These are phyloP conservation scores for Ogataea hybrid DNA, from an alignment of 1,139 yeast species.

Conservation along the genomic window DNA sequence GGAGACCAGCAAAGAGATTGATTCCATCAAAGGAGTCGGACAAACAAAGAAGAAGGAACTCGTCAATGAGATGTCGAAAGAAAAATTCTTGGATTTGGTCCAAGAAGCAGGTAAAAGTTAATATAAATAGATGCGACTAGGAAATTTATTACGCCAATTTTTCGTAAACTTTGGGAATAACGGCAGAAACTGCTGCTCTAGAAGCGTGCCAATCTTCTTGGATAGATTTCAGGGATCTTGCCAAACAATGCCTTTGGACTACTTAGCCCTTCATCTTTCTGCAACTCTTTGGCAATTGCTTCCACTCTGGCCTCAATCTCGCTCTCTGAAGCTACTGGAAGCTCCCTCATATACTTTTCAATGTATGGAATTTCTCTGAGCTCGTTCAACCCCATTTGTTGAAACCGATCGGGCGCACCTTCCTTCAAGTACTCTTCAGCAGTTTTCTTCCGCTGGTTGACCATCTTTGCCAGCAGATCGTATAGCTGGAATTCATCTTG, in stretches of 20 bases:
- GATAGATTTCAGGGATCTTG: constrained; percentile 46
- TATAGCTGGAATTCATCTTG: constrained; percentile 48
- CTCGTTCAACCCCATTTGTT: constrained; percentile 52
- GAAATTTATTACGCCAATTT: constrained; percentile 14
- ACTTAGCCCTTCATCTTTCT: constrained; percentile 31
- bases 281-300: constrained; percentile 36
- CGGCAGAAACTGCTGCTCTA: constrained; percentile 24
- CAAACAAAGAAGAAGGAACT: constrained; percentile 54
- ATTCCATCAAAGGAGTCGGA: constrained; percentile 33
- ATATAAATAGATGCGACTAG: neutral
- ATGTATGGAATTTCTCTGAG: constrained; percentile 47
- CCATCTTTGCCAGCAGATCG: constrained; percentile 47
- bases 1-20: constrained; percentile 45
- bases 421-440: constrained; percentile 50
- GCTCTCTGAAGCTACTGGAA: constrained; percentile 52
- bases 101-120: constrained; percentile 66
- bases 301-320: constrained; percentile 45
- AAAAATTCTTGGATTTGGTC: constrained; percentile 83
- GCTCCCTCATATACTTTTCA: constrained; percentile 37
- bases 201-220: constrained; percentile 57
- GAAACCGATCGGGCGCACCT: constrained; percentile 45
- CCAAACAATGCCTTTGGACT: constrained; percentile 38
- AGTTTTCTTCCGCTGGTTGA: constrained; percentile 53
- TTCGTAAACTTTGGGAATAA: constrained; percentile 28
- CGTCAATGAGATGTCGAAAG: constrained; percentile 80